Base-by-base conservation (phyloP, 768 basidiomycete genomes). In the Leccinum rimulosum region DNA sequence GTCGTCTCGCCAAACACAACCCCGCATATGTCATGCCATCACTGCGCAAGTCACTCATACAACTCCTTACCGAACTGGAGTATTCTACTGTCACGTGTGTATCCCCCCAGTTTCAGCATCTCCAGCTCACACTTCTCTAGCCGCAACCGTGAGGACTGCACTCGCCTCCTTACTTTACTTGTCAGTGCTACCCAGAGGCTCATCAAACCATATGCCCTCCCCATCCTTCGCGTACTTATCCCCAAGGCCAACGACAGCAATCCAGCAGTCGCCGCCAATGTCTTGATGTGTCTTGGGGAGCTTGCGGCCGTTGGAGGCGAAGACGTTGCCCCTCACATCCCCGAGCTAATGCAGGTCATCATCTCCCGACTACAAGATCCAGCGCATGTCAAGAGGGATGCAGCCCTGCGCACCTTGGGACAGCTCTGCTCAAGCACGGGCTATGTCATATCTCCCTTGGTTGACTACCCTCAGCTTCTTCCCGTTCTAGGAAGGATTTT, bases 1-100 rank as follows among this genome's bases (percentile, higher is more conserved):
- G 97, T 1, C 87, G 97, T 28, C 83, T 99, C 27, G 93, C 95
- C 3, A 85, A 87, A 65, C 92, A 96, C 74, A 99, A 99, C 68
- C 97, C 97, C 0, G 97, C 97, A 15, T 97, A 98, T 77, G 95
- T 99, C 19, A 98, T 99, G 90, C 96, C 97, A 9, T 94, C 93
- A 4, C 79, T 99, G 25, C 84, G 97, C 50, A 98, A 98, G 74
- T 88, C 95, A 1, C 79, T 99, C 59, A 97, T 98, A 56, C 96
- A 98, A 70, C 82, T 99, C 7, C 79, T 99, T 58, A 98, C 97
- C 1, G 97, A 98, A 75, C 77, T 99, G 38, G 95, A 98, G 75
- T 98, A 98, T 69, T 93, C 95, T 4, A 95, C 91, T 2, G 87
- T 94, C 53, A 79, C 79, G 87, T 89, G 75, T 78, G 94, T 86